These are phyloP conservation scores for Termitomyces heimii DNA, from an alignment of 768 basidiomycete genomes.

Conservation along the genomic window DNA sequence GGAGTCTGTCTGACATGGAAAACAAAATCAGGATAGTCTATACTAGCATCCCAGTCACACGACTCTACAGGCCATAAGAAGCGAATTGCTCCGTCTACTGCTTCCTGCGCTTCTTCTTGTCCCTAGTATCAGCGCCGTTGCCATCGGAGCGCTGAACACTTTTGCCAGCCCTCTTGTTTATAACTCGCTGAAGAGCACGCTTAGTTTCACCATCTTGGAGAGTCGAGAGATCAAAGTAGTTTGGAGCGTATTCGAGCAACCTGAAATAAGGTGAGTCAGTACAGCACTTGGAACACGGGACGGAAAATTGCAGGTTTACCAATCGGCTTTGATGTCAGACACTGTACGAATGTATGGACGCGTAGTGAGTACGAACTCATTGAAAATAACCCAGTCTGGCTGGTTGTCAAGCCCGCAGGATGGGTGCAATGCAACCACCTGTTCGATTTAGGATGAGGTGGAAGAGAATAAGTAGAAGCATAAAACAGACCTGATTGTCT, in stretches of 20 bases:
- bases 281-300: not conserved
- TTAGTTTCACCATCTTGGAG: constrained; percentile 75
- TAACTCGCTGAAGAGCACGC: constrained; percentile 48
- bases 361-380: constrained; percentile 93
- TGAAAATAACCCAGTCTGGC: constrained; percentile 91
- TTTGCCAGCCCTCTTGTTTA: constrained; percentile 49
- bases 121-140: constrained; percentile 16
- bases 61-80: not conserved
- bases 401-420: constrained; percentile 82
- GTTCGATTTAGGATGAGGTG: not conserved
- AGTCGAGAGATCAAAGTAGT: constrained; percentile 62
- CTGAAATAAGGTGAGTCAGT: constrained; percentile 17
- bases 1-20: too few relatives aligned
- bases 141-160: constrained; percentile 16
- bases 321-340: constrained; percentile 80
- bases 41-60: not conserved
- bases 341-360: constrained; percentile 88
- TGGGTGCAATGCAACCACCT: constrained; percentile 76
- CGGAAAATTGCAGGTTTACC: constrained; percentile 41
- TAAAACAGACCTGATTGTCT: constrained; percentile 73
- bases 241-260: constrained; percentile 32
- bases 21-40: not conserved
- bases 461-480: not conserved
- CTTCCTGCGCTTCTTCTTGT: constrained; percentile 29
- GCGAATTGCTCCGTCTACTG: not conserved